Percentiles rank a stretch among this genome's conserved stretches.
Evolutionary conservation across 495 filamentous ascomycete species (phyloP).

Genomic region (Eremomyces bilateralis): DNA sequence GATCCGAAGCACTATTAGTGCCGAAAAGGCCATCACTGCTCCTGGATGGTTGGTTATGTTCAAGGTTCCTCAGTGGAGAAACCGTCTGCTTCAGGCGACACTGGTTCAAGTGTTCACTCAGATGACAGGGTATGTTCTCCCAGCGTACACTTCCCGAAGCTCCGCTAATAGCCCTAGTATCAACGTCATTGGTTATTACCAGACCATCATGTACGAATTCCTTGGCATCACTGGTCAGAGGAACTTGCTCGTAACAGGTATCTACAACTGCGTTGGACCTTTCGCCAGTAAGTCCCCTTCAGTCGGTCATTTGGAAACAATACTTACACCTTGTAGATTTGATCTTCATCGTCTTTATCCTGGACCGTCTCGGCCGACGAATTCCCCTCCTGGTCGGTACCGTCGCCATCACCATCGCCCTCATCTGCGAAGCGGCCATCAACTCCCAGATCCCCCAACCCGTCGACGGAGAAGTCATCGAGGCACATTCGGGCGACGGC

Average conservation of each 20-base stretch:
- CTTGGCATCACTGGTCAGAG: constrained; percentile 30
- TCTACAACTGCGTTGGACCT: constrained; percentile 39
- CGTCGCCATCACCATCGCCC: constrained; percentile 12
- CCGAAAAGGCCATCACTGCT: constrained; percentile 23
- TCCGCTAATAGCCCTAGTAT: too few species aligned
- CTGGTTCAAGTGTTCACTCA: constrained; percentile 14
- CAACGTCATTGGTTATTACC: constrained; percentile 38
- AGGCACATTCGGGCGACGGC: constrained; percentile 7
- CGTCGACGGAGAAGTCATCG: too few species aligned
- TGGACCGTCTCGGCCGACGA: constrained; percentile 15
- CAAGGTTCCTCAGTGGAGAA: constrained; percentile 27
- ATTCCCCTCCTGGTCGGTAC: constrained; percentile 13
- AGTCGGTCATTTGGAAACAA: too few species aligned
- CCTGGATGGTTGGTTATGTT: constrained; percentile 31
- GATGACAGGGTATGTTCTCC: constrained; percentile 4
- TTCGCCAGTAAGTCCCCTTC: too few species aligned
- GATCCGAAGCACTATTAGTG: constrained; percentile 26
- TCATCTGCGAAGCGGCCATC: constrained; percentile 15
- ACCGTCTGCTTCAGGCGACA: constrained; percentile 23
- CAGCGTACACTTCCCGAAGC: too few species aligned
- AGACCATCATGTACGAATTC: constrained; percentile 34
- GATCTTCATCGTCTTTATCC: constrained; percentile 20
- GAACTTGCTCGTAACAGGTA: constrained; percentile 30
- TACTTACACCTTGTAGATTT: too few species aligned
- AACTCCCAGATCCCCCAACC: too few species aligned